These are phyloP conservation scores for Citrus maxima DNA, from an alignment of 345 rosid genomes.

Conservation along the genomic window DNA sequence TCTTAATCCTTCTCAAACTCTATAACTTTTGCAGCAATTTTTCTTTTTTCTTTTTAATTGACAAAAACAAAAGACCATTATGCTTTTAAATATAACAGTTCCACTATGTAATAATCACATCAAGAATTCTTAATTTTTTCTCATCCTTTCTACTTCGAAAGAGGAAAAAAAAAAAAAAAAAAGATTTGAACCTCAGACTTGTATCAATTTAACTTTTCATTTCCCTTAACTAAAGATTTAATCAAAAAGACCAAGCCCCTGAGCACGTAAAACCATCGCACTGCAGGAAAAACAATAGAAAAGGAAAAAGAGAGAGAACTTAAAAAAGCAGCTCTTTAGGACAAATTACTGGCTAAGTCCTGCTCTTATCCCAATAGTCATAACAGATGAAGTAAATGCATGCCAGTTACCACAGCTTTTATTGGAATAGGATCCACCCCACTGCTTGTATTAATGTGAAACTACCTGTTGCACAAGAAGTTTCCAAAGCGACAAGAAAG, in stretches of 20 bases:
- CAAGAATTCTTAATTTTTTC: no score
- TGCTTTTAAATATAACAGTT: no score
- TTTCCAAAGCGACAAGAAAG: conserved; percentile 96
- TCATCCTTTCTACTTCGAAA: no score
- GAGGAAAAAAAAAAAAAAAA: no score
- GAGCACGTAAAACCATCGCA: background rate
- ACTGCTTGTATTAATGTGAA: background rate
- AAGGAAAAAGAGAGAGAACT: background rate
- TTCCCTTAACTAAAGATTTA: background rate
- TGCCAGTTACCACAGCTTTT: background rate
- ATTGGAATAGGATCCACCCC: background rate
- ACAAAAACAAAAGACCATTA: no score
- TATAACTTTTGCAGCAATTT: no score
- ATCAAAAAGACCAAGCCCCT: background rate
- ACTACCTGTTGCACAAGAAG: conserved; percentile 89
- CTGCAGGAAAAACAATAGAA: background rate
- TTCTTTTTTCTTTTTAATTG: no score
- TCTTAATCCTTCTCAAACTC: no score
- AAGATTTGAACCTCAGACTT: background rate
- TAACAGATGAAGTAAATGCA: conserved; percentile 1
- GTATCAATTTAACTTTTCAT: background rate
- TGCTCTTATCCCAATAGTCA: background rate
- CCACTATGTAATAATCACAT: no score
- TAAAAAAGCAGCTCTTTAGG: background rate
- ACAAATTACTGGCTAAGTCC: background rate